phyloP scores from a whole-genome alignment of 2,329 filamentous ascomycete genomes.

The Scedosporium boydii region DNA sequence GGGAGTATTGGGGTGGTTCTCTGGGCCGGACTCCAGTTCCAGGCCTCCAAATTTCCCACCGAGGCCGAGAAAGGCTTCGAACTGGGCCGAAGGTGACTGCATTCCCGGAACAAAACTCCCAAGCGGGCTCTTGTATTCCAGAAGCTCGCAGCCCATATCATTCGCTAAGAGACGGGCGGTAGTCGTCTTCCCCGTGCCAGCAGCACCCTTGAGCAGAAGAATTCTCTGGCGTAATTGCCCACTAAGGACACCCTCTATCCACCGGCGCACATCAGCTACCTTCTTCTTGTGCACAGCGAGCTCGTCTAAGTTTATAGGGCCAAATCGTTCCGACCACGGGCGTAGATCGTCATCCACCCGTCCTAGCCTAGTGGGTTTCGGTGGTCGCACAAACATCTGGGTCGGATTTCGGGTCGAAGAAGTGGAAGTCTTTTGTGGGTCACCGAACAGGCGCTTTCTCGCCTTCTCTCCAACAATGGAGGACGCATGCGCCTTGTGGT shows the following conservation, averaged over 20 bases:
- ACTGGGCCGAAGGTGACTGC: constrained; percentile 66
- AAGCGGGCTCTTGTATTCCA: constrained; percentile 86
- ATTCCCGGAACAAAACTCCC: constrained; percentile 50
- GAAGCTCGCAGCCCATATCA: constrained; percentile 64
- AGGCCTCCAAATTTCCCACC: constrained; percentile 73
- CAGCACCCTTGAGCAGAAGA: constrained; percentile 79
- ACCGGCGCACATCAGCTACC: constrained; percentile 72
- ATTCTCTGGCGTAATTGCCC: constrained; percentile 61
- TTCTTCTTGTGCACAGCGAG: constrained; percentile 93
- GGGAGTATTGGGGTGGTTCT: neutral
- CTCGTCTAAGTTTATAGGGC: constrained; percentile 66
- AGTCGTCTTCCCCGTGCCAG: constrained; percentile 88
- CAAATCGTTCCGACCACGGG: constrained; percentile 84
- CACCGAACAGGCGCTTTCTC: constrained; percentile 39
- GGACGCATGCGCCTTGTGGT: constrained; percentile 36
- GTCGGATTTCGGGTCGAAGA: constrained; percentile 25
- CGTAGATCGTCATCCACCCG: constrained; percentile 45
- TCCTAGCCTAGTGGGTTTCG: constrained; percentile 18
- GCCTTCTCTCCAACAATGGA: constrained; percentile 49
- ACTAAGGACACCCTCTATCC: constrained; percentile 66
- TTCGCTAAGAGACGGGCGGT: constrained; percentile 70
- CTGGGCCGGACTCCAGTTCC: constrained; percentile 23
- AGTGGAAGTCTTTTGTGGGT: constrained; percentile 10
- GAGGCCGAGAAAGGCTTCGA: constrained; percentile 83
- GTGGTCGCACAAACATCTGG: constrained; percentile 42